Conservation (phyloP, 2,329 filamentous ascomycete genomes). For the Thyridium curvatum region DNA sequence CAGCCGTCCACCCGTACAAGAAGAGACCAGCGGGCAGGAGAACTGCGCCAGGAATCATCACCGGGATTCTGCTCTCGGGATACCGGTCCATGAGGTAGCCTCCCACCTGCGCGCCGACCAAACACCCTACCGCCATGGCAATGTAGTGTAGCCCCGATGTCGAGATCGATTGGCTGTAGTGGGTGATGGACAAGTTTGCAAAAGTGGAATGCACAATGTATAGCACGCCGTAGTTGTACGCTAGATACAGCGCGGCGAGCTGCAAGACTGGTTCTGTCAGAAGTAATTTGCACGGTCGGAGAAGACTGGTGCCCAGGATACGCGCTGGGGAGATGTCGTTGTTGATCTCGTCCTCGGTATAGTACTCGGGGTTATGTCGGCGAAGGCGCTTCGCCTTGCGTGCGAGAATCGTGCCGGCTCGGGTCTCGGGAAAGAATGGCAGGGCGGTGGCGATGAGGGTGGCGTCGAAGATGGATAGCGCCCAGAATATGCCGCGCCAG, state of each 20-base stretch:
- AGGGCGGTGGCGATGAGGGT: slow-evolving; percentile 49
- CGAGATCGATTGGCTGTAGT: slow-evolving; percentile 24
- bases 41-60: slow-evolving; percentile 27
- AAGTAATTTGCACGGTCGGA: slow-evolving; percentile 44
- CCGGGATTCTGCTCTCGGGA: slow-evolving; percentile 35
- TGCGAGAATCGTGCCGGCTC: slow-evolving; percentile 26
- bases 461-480: slow-evolving; percentile 51
- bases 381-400: slow-evolving; percentile 35
- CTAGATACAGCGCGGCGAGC: slow-evolving; percentile 40
- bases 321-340: slow-evolving; percentile 24
- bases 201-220: slow-evolving; percentile 35
- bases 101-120: slow-evolving; percentile 41
- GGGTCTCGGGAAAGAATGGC: slow-evolving; percentile 44
- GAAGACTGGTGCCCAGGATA: slow-evolving; percentile 16
- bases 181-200: slow-evolving; percentile 34
- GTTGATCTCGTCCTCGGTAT: not conserved
- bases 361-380: slow-evolving; percentile 37
- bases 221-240: slow-evolving; percentile 33
- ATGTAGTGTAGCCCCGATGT: slow-evolving; percentile 30
- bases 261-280: slow-evolving; percentile 46
- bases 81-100: slow-evolving; percentile 36
- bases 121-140: slow-evolving; percentile 21
- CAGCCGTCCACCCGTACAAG: slow-evolving; percentile 21
- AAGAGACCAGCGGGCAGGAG: slow-evolving; percentile 18
- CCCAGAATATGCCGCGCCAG: slow-evolving; percentile 67